Base-by-base conservation (phyloP, 192 early-diverging fungal genomes). In the Backusella tuberculispora region DNA sequence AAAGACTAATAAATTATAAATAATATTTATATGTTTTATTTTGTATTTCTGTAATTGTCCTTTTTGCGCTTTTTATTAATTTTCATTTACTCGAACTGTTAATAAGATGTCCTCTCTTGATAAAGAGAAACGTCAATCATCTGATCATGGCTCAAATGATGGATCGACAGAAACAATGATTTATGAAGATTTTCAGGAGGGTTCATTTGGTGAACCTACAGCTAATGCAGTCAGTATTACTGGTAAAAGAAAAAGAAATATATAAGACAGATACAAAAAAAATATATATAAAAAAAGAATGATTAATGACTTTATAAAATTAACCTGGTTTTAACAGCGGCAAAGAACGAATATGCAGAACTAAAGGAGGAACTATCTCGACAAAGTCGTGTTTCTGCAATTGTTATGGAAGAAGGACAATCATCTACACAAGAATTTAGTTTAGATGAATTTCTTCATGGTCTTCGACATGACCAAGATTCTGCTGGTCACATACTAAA, bases 211-310 rank as follows among this genome's bases (percentile, higher is more conserved):
- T 0, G 77, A 78, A 41, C 42, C 77, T 2, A 48, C 48, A 17
- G 72, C 50, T 2, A 78, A 78, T 63, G 77, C 72, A 34, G 77
- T 78, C 4, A 68, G 69, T 63, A 37, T 78, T 43, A 44, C 73
- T n/a, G 77, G 77, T 70, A 78, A 60, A n/a, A 26, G 9, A 26
- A 1, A 4, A 60, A 10, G 0, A 21, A 26, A 34, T 34, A 34
- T 34, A 34, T 10, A 60, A 60, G 12, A 26, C 0, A 3, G 24
- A 60, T 12, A 7, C 6, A 5, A 43, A 43, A 43, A 43, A 10
- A 4, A 19, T 2, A 53, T 53, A 21, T 3, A 53, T 53, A 17
- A 17, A 53, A 60, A 60, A 24, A 4, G 13, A 24, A 26, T 12
- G 5, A 6, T 4, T 26, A 12, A 13, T 26, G 0, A 1, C 53